These are phyloP conservation scores for Tylopilus sp. DNA, from an alignment of 768 basidiomycete species.

Conservation along the genomic window DNA sequence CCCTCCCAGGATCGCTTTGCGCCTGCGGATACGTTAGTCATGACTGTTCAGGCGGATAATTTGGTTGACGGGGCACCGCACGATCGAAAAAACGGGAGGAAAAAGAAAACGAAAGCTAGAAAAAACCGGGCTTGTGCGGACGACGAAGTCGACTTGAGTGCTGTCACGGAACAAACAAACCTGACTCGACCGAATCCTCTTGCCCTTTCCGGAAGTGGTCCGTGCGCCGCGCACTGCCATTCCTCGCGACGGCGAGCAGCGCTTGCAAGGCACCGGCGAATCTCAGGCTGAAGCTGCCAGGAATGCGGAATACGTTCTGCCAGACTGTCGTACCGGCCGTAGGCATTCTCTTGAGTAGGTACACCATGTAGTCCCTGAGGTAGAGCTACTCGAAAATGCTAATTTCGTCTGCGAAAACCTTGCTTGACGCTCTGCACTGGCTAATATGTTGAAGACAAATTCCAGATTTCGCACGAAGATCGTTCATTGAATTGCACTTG, in stretches of 20 bases:
- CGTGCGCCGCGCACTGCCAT: background rate
- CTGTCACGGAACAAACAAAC: background rate
- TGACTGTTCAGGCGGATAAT: conserved; percentile 36
- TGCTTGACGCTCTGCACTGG: no score
- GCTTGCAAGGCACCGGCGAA: background rate
- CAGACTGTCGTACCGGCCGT: background rate
- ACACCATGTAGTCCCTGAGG: no score
- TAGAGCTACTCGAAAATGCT: no score
- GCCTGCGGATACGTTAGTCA: conserved; percentile 86
- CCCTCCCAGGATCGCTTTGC: conserved; percentile 78
- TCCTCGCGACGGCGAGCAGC: conserved; percentile 10
- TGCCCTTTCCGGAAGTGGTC: conserved; percentile 4
- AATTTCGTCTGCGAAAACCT: no score
- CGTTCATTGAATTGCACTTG: no score
- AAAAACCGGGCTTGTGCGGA: background rate
- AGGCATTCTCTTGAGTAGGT: background rate
- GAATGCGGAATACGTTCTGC: background rate
- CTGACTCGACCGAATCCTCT: background rate
- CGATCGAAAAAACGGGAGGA: conserved; percentile 44
- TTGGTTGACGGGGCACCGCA: conserved; percentile 80
- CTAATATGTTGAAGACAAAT: no score
- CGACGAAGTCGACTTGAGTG: background rate
- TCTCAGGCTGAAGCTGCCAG: conserved; percentile 1
- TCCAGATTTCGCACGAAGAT: no score
- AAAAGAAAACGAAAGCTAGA: background rate